Evolutionary conservation across 1,284 basidiomycete genomes (phyloP).

Genomic region (Rhizoctonia solani): DNA sequence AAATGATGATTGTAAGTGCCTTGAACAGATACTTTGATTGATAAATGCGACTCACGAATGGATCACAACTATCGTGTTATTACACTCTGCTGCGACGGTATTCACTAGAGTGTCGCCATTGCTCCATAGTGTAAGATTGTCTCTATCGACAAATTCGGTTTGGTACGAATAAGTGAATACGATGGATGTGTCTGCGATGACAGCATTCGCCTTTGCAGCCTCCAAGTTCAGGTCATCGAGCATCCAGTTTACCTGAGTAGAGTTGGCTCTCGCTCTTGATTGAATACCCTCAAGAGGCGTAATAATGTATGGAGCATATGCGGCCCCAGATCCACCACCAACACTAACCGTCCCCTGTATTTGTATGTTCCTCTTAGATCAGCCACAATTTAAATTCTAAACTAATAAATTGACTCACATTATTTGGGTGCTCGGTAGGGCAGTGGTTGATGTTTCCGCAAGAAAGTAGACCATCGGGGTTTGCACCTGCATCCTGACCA

Average conservation of each 20-base stretch:
- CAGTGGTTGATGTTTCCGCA: slow-evolving; percentile 67
- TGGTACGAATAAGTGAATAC: slow-evolving; percentile 49
- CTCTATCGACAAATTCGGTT: slow-evolving; percentile 47
- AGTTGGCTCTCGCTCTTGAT: slow-evolving; percentile 47
- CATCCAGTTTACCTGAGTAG: slow-evolving; percentile 47
- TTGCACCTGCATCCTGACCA: slow-evolving; percentile 26
- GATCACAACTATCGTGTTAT: slow-evolving; percentile 58
- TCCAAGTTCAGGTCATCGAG: slow-evolving; percentile 49
- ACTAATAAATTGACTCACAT: slow-evolving; percentile 67
- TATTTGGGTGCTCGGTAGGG: slow-evolving; percentile 75
- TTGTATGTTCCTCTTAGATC: slow-evolving; percentile 47
- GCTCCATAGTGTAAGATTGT: slow-evolving; percentile 54
- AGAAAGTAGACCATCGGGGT: slow-evolving; percentile 49
- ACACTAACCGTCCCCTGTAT: slow-evolving; percentile 9
- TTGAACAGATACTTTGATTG: background rate
- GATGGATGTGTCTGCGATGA: slow-evolving; percentile 46
- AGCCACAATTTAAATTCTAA: slow-evolving; percentile 59
- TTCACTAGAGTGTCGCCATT: slow-evolving; percentile 50
- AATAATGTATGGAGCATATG: slow-evolving; percentile 53
- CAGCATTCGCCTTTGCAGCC: slow-evolving; percentile 42
- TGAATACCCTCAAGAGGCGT: slow-evolving; percentile 52
- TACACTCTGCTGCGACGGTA: slow-evolving; percentile 54
- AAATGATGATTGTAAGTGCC: background rate
- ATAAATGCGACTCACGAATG: slow-evolving; percentile 49
- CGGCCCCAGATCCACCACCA: too few species aligned